Conservation (phyloP, 495 filamentous ascomycete genomes). For the Penicillium steckii region DNA sequence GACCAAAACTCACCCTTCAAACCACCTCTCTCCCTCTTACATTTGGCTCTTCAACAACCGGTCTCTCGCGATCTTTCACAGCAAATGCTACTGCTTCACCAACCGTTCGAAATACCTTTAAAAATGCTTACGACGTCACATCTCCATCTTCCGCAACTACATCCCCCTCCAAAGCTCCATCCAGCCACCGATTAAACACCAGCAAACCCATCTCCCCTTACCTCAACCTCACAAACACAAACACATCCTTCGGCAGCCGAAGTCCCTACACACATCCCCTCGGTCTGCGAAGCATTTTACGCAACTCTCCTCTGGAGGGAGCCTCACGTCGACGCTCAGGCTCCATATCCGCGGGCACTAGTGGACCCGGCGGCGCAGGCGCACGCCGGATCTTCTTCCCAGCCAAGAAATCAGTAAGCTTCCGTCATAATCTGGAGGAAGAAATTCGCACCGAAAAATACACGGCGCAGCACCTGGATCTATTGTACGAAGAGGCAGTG, state of each 20-base stretch:
- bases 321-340: constrained; percentile 34
- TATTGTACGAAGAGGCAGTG: constrained; percentile 14
- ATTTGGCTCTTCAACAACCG: constrained; percentile 54
- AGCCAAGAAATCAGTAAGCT: constrained; percentile 56
- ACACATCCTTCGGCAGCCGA: constrained; percentile 26
- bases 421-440: constrained; percentile 52
- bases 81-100: constrained; percentile 66
- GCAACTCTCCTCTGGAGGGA: constrained; percentile 64
- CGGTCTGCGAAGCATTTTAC: constrained; percentile 69
- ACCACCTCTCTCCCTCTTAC: constrained; percentile 54
- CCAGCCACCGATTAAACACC: constrained; percentile 32
- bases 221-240: constrained; percentile 25
- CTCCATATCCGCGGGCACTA: constrained; percentile 37
- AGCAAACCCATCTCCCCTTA: constrained; percentile 33
- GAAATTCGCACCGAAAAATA: constrained; percentile 54
- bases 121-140: constrained; percentile 72
- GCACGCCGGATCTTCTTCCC: constrained; percentile 53
- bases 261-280: constrained; percentile 65
- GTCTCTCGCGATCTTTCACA: constrained; percentile 55
- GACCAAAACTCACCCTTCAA: constrained; percentile 80
- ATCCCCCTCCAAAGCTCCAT: constrained; percentile 28
- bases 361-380: constrained; percentile 29
- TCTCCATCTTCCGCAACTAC: constrained; percentile 61
- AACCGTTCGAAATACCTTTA: constrained; percentile 78
- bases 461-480: constrained; percentile 45